Conservation (phyloP, 1,284 basidiomycete genomes). For the Peniophora sp. region DNA sequence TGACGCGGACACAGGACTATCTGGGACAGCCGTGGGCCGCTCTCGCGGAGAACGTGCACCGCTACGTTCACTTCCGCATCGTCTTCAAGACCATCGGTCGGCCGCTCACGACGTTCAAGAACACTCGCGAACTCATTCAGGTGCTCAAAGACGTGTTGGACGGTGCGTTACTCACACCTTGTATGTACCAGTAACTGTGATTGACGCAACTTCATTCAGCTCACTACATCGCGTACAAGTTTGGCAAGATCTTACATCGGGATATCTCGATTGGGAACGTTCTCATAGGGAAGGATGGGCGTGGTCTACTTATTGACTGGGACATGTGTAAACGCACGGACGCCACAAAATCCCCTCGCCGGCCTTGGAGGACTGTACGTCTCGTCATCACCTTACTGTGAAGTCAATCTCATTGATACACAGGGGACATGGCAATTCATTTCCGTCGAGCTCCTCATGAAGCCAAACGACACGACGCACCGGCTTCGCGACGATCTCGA, state of each 20-base stretch:
- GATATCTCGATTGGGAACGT: neutral
- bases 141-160: neutral
- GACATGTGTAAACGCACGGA: neutral
- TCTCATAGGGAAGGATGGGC: neutral
- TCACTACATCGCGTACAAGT: neutral
- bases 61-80: neutral
- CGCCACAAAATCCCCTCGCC: neutral
- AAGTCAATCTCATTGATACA: neutral
- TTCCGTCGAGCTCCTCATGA: neutral
- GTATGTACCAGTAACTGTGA: neutral
- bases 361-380: neutral
- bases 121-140: neutral
- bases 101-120: neutral
- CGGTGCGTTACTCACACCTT: neutral
- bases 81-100: neutral
- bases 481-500: neutral
- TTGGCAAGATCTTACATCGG: neutral
- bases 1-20: neutral
- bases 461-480: neutral
- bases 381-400: too few relatives aligned
- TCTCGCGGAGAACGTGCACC: neutral
- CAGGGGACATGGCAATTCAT: constrained; percentile 1
- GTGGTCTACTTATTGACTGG: neutral
- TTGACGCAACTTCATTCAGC: neutral
- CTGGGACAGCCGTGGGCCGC: neutral